Conservation (phyloP, 495 filamentous ascomycete genomes). For the Pyrenopolyporus hunteri region DNA sequence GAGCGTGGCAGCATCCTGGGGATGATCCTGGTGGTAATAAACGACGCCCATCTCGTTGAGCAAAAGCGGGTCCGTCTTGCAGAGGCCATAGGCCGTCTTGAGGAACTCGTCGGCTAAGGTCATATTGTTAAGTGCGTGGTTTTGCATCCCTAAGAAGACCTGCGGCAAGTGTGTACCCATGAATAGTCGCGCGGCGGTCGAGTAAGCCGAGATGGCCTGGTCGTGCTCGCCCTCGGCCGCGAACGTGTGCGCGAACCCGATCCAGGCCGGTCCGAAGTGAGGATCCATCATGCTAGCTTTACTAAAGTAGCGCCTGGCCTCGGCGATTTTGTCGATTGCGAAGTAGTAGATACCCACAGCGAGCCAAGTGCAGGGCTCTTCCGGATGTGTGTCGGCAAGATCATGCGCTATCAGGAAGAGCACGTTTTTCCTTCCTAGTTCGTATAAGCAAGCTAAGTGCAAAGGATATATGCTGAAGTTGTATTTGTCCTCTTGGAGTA, state of each 20-base stretch:
- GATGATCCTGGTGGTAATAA: slow-evolving; percentile 86
- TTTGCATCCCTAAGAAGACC: slow-evolving; percentile 98
- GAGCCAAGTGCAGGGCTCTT: slow-evolving; percentile 88
- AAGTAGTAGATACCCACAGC: slow-evolving; percentile 97
- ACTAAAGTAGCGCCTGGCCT: slow-evolving; percentile 93
- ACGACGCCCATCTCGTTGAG: slow-evolving; percentile 96
- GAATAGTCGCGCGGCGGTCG: slow-evolving; percentile 92
- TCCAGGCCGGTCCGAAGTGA: slow-evolving; percentile 98
- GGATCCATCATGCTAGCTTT: slow-evolving; percentile 97
- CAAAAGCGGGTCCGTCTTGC: slow-evolving; percentile 82
- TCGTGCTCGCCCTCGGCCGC: slow-evolving; percentile 99
- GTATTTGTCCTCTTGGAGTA: slow-evolving; percentile 81
- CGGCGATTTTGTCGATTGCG: slow-evolving; percentile 83
- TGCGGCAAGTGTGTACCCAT: slow-evolving; percentile 96
- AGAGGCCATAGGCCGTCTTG: slow-evolving; percentile 78
- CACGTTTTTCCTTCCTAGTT: slow-evolving; percentile 81
- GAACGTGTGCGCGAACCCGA: slow-evolving; percentile 98
- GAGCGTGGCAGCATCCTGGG: slow-evolving; percentile 70
- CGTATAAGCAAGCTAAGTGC: slow-evolving; percentile 90
- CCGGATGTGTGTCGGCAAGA: slow-evolving; percentile 88
- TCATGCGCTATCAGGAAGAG: slow-evolving; percentile 95
- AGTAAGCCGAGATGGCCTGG: slow-evolving; percentile 97
- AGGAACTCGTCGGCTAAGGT: slow-evolving; percentile 94
- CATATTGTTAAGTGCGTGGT: slow-evolving; percentile 94
- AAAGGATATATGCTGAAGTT: slow-evolving; percentile 88